phyloP scores from a whole-genome alignment of 306 rosid genomes.

The Sophora flavescens region DNA sequence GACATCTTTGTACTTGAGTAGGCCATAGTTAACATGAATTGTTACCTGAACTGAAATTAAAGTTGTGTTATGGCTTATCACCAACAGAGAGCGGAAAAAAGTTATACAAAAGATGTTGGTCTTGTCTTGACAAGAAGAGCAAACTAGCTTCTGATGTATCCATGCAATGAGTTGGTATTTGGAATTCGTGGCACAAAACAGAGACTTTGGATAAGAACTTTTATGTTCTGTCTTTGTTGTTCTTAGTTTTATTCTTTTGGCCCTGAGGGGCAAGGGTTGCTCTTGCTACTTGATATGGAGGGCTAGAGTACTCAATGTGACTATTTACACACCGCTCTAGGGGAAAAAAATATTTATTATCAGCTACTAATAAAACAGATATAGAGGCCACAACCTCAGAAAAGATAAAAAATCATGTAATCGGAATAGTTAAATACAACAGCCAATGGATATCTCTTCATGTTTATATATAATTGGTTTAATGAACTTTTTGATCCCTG shows the following conservation, averaged over 20 bases:
- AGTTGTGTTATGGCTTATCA: slow-evolving; percentile 43
- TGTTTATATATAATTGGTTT: too few species aligned
- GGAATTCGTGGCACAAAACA: slow-evolving; percentile 17
- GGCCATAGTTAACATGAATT: slow-evolving; percentile 52
- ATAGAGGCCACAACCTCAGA: background rate
- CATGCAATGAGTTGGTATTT: slow-evolving; percentile 25
- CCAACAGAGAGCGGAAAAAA: background rate
- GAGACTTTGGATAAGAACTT: background rate
- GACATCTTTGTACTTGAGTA: slow-evolving; percentile 51
- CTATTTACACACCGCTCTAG: background rate
- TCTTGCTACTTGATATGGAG: background rate
- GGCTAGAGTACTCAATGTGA: background rate
- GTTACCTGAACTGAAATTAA: slow-evolving; percentile 47
- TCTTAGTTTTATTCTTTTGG: background rate
- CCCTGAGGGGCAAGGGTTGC: background rate
- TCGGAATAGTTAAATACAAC: too few species aligned
- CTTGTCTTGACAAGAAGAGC: slow-evolving; percentile 47
- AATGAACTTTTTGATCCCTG: too few species aligned
- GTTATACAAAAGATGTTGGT: slow-evolving; percentile 24
- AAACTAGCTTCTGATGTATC: slow-evolving; percentile 33
- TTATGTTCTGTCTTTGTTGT: background rate
- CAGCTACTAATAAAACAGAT: background rate
- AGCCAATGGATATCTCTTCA: too few species aligned
- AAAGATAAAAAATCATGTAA: background rate
- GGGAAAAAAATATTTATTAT: background rate